Percentiles rank a stretch among this genome's conserved stretches.
Conservation (phyloP, 1,139 yeast species). For the Arxiozyma telluris region DNA sequence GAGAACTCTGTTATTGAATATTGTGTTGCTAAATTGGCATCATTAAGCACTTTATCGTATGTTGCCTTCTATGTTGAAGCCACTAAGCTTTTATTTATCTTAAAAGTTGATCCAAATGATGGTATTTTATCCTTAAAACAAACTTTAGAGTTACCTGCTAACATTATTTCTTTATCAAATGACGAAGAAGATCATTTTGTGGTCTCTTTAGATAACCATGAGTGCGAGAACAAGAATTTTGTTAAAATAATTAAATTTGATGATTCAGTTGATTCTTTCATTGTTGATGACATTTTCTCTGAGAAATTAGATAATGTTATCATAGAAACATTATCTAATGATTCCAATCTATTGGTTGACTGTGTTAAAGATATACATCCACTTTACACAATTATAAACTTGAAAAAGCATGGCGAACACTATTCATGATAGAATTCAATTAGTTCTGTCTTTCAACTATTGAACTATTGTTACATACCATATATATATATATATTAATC, state of each 20-base stretch:
- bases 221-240: slow-evolving; percentile 20
- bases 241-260: slow-evolving; percentile 31
- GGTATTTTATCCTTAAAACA: slow-evolving; percentile 30
- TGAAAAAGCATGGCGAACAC: slow-evolving; percentile 82
- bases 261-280: slow-evolving; percentile 32
- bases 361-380: slow-evolving; percentile 46
- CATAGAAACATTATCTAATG: slow-evolving; percentile 14
- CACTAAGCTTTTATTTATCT: slow-evolving; percentile 43
- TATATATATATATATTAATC: slow-evolving; percentile 1
- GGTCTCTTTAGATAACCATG: slow-evolving; percentile 42
- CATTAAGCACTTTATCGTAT: slow-evolving; percentile 27
- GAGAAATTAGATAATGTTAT: slow-evolving; percentile 15
- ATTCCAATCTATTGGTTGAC: slow-evolving; percentile 24
- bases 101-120: slow-evolving; percentile 29
- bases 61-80: slow-evolving; percentile 47
- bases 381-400: slow-evolving; percentile 50
- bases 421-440: slow-evolving; percentile 22
- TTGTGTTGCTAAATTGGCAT: slow-evolving; percentile 42
- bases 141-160: slow-evolving; percentile 28
- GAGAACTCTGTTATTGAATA: slow-evolving; percentile 42
- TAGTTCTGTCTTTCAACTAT: neutral
- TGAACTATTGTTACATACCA: neutral
- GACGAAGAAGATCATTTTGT: slow-evolving; percentile 31
- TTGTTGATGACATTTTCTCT: slow-evolving; percentile 21
- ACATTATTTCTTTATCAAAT: slow-evolving; percentile 33